Base-by-base conservation (phyloP, 305 asterid species). In the Fraxinus latifolia region DNA sequence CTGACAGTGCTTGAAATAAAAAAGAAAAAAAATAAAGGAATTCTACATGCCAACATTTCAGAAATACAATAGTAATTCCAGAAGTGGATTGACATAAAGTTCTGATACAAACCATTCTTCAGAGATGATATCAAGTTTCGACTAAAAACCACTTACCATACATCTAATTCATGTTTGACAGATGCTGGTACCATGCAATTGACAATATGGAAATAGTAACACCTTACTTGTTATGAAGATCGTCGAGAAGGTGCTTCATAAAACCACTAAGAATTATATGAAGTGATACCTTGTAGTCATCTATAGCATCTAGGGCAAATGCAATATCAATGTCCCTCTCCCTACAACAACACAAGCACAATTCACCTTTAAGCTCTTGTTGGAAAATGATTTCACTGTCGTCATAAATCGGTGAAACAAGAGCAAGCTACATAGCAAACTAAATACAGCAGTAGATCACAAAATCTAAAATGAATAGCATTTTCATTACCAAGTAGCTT, bases 261-360 rank as follows among this genome's bases (percentile, higher is more conserved):
- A 67, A 44, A 17, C 70, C 68, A 84, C 1, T 29, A 65, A 84
- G 70, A 23, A 77, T 67, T 6, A 55, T 80, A 53, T 58, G 75
- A 84, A 90, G 78, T 77, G 73, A 76, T 88, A 95, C 99, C 99
- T 95, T 97, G 91, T 86, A 92, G 87, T 97, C 99, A 84, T 97
- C 99, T 75, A 97, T 95, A 71, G 97, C 94, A 89, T 95, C 98
- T 85, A 93, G 99, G 79, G 97, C 97, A 90, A 92, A 97, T 14
- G 97, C 84, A 89, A 97, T 95, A 89, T 93, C 97, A 60, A 79
- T 87, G 80, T 92, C 98, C 90, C 92, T 93, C 87, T 97, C 99
- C 99, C 99, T 97, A 74, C 86, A 89, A 83, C 44, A 84, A 83
- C 44, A 84, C 74, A 82, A 33, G 74, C 23, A 32, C 76, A 19